phyloP scores from a whole-genome alignment of 805 yeast species.

The Grigorovia humatica region DNA sequence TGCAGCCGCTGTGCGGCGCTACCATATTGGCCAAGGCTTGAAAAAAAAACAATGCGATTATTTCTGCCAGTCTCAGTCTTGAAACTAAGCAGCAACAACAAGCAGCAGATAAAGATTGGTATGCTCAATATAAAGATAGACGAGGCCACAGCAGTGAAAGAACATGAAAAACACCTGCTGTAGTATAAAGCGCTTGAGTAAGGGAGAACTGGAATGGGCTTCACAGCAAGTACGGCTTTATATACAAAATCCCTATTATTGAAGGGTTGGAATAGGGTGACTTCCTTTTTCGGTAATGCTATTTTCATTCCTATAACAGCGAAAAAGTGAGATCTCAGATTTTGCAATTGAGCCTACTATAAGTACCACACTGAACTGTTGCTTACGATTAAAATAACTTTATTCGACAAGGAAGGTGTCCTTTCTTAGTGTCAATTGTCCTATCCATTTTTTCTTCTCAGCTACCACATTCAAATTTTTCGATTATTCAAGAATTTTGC shows the following conservation, averaged over 20 bases:
- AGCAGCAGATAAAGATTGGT: too few species aligned
- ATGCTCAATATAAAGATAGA: too few species aligned
- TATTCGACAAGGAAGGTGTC: too few species aligned
- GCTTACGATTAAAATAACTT: too few species aligned
- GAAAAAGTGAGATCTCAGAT: neutral
- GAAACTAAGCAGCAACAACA: neutral
- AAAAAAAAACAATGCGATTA: neutral
- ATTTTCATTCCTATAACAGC: neutral
- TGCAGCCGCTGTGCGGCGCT: neutral
- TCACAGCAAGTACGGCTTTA: neutral
- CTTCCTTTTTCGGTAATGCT: neutral
- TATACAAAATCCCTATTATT: neutral
- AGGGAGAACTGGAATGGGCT: neutral
- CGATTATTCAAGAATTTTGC: too few species aligned
- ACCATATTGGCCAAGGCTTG: neutral
- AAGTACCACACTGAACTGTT: too few species aligned
- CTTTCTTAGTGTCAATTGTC: too few species aligned
- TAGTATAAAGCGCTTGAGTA: neutral
- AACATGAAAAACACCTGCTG: neutral
- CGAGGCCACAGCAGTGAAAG: neutral
- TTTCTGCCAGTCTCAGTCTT: neutral
- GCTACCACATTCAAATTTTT: neutral
- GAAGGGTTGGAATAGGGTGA: neutral
- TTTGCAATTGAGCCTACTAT: neutral
- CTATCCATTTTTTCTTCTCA: neutral